Evolutionary conservation across 345 rosid genomes (phyloP), one percentile per base, ranked within the genome.

Genomic region (Populus tremula): DNA sequence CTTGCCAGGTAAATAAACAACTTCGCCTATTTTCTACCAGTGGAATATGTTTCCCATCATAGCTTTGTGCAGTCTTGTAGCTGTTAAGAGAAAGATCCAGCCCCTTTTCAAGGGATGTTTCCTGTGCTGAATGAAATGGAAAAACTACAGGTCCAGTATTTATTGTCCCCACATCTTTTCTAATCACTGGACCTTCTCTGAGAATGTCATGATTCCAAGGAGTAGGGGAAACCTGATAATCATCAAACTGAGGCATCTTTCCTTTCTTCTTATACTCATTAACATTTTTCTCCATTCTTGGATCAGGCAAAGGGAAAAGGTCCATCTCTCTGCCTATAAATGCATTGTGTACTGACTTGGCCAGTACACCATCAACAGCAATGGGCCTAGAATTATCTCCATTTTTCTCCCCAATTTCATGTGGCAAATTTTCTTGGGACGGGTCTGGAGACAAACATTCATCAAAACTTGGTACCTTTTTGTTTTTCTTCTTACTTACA

Each of bases 401-500:
- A 69, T 78, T 45, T 66, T 67, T 82, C 67, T 72, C 73, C 67
- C 63, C 82, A 80, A 39, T 77, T 71, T 81, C 86, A 61, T 80
- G 82, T 74, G 79, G 78, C 76, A 82, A 54, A 77, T 80, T 70
- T 81, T 86, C 88, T 68, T 63, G 70, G 54, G 87, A 76, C 49
- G 81, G 64, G 29, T 64, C 69, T 64, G 82, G 63, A 71, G 91
- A 73, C n/a, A 79, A 72, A 73, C 67, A 53, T 77, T 82, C 88
- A 72, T 88, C 82, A 74, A 70, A 84, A 71, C 76, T 71, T 53
- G 79, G 82, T 70, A 74, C 72, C 72, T 80, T 88, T 80, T 82
- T 83, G 67, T 82, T 86, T 82, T 84, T 92, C 85, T 87, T 91
- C 85, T 87, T 90, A 47, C 86, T 87, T 16, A 71, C 69, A 39